Evolutionary conservation across 148 eudicot species (phyloP).

Genomic region (Arctostaphylos glauca): DNA sequence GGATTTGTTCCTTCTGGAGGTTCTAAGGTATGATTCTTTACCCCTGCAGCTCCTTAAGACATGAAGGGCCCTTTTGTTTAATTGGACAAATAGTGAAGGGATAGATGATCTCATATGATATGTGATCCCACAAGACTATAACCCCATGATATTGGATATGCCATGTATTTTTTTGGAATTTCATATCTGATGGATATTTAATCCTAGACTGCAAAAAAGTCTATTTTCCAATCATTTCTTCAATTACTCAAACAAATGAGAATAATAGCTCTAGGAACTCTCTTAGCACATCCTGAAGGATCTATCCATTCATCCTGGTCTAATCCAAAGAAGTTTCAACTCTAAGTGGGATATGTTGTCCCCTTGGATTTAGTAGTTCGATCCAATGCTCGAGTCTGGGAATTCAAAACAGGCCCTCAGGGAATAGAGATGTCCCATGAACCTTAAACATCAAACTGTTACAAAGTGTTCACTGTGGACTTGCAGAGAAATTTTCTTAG

Average conservation of each 20-base stretch:
- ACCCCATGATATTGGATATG: not conserved
- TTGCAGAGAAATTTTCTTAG: not conserved
- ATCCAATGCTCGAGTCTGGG: not conserved
- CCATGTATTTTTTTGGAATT: not conserved
- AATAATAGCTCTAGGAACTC: no score
- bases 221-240: no score
- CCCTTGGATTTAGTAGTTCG: not conserved
- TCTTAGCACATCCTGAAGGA: no score
- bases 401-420: not conserved
- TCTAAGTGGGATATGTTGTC: not conserved
- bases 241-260: no score
- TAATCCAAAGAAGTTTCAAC: not conserved
- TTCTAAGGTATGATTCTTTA: conserved; percentile 54
- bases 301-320: no score
- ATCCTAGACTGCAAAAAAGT: not conserved
- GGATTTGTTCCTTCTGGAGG: conserved; percentile 90
- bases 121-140: not conserved
- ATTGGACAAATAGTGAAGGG: not conserved
- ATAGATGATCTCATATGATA: not conserved
- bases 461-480: not conserved
- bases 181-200: not conserved
- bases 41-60: not conserved
- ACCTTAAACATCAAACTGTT: not conserved
- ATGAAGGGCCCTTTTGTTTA: not conserved
- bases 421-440: not conserved